Conservation (phyloP, 768 basidiomycete genomes). For the Lactarius tabidus region DNA sequence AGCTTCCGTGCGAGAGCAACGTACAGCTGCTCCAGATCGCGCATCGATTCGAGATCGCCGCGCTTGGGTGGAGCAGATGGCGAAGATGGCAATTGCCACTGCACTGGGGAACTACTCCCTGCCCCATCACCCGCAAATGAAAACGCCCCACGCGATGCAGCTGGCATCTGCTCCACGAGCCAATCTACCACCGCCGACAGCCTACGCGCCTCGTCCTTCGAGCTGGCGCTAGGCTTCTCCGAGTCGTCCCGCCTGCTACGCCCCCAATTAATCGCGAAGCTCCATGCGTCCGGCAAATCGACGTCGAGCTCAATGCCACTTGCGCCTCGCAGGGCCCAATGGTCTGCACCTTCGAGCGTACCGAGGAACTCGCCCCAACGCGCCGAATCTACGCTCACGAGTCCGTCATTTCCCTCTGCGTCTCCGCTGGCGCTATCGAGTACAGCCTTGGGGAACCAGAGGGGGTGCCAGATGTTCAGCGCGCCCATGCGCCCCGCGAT, state of each 20-base stretch:
- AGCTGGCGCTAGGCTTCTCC: constrained; percentile 11
- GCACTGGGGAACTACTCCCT: neutral
- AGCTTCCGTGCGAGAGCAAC: constrained; percentile 84
- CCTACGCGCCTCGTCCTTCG: constrained; percentile 52
- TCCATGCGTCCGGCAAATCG: constrained; percentile 51
- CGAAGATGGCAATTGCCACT: too few relatives aligned
- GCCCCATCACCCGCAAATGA: constrained; percentile 9
- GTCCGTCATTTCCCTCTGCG: constrained; percentile 85
- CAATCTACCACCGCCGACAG: constrained; percentile 76
- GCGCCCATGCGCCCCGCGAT: constrained; percentile 72
- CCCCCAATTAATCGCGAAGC: constrained; percentile 51
- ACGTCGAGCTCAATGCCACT: constrained; percentile 68
- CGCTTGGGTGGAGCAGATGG: constrained; percentile 27
- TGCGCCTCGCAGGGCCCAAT: constrained; percentile 94
- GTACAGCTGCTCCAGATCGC: constrained; percentile 86
- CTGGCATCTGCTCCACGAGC: constrained; percentile 61
- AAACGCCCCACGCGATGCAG: constrained; percentile 13
- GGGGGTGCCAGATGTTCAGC: constrained; percentile 83
- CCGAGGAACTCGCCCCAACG: constrained; percentile 97
- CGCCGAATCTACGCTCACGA: constrained; percentile 89
- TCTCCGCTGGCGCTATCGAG: constrained; percentile 78
- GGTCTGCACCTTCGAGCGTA: constrained; percentile 83
- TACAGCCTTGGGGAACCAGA: constrained; percentile 95
- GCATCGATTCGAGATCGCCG: constrained; percentile 59
- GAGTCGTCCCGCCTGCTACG: too few relatives aligned